These are phyloP conservation scores for Hamamelis virginiana DNA, from an alignment of 164 flowering plant species.

Conservation along the genomic window DNA sequence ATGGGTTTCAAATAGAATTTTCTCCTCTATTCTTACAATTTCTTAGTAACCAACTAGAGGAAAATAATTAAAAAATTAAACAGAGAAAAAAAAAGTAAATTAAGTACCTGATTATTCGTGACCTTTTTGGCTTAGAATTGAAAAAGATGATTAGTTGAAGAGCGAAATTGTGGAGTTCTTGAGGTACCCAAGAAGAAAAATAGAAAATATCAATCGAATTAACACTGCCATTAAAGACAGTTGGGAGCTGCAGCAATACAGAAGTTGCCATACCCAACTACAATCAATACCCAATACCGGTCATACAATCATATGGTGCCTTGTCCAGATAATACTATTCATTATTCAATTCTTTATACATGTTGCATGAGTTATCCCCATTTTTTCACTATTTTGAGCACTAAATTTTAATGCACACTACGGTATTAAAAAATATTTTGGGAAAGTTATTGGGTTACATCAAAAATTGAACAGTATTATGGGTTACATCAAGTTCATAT, in stretches of 20 bases:
- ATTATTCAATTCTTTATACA: too few species aligned
- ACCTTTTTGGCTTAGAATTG: conserved; percentile 3
- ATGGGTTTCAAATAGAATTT: background rate
- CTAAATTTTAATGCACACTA: too few species aligned
- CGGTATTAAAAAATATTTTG: too few species aligned
- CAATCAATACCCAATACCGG: too few species aligned
- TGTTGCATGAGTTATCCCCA: too few species aligned
- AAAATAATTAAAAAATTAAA: too few species aligned
- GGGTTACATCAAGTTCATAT: too few species aligned
- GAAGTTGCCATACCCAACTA: background rate
- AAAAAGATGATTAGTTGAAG: background rate
- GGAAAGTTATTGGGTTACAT: too few species aligned
- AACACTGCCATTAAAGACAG: conserved; percentile 1
- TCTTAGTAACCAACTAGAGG: background rate
- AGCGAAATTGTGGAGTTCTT: background rate
- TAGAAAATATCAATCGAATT: conserved; percentile 1
- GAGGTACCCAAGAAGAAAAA: background rate
- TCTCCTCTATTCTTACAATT: background rate
- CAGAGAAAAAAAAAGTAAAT: too few species aligned
- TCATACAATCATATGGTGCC: conserved; percentile 1
- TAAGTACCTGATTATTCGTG: conserved; percentile 16
- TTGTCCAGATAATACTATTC: too few species aligned
- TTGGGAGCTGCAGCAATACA: background rate
- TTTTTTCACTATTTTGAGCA: too few species aligned
- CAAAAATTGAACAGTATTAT: too few species aligned